Evolutionary conservation across 495 filamentous ascomycete species (phyloP), one percentile per base, ranked within the genome.

Genomic region (Tuber borchii): DNA sequence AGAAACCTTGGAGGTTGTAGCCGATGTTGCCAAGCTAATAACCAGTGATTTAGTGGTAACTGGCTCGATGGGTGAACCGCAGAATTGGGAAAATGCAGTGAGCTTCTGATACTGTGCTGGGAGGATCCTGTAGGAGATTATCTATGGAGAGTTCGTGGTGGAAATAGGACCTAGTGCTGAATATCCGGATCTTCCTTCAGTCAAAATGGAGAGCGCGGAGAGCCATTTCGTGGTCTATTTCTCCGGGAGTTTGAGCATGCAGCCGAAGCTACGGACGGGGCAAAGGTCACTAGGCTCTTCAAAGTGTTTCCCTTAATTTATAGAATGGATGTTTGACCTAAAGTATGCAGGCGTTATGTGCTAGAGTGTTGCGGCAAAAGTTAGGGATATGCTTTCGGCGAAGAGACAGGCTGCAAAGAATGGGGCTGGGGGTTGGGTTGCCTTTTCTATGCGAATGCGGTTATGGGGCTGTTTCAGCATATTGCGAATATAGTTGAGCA

Each of bases 61-160:
- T 20, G 94, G 93, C n/a, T 94, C 92, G 61, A 98, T 99, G 95
- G 96, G 95, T 19, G 95, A 93, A 3, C 92, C 96, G 56, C 95
- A 98, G 84, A 95, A 98, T 84, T 99, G 96, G 96, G 95, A 99
- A 85, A 95, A 91, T 1, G 95, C 95, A 6, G 95, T 96, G 56
- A 91, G 88, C 46, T 98, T 97, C 83, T 87, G 98, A 65, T 88
- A 90, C 71, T 90, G 95, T 16, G 93, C 96, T 6, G 88, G 89
- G 65, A 89, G 91, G 77, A 91, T 98, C 61, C 94, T 95, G 1
- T 84, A 88, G 26, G 87, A 91, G 0, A 94, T 97, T 76, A 86
- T 94, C 68, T 86, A 91, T 73, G 92, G 96, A 2, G 88, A 89
- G n/a, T 99, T 98, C 82, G 95, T 96, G 1, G 92, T 93, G 51